A percentile compares a stretch with the other conserved stretches of the same genome.
Conservation (phyloP, 768 basidiomycete species). For the Macrocybe gigantea region DNA sequence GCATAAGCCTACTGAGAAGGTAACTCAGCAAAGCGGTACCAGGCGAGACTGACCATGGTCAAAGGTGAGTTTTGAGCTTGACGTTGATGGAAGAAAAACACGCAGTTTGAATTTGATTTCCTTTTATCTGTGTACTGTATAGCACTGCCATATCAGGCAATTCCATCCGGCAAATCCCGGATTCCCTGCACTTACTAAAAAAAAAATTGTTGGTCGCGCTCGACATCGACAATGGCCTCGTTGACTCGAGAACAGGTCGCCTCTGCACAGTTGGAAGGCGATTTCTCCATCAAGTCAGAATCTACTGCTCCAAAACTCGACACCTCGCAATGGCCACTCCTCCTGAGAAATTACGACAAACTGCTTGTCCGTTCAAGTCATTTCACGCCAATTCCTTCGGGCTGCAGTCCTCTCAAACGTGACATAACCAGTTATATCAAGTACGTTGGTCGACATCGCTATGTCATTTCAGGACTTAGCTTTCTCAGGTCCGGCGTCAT, state of each 20-base stretch:
- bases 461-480: neutral
- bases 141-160: conserved; percentile 30
- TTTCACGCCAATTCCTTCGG: conserved; percentile 95
- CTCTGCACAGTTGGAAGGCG: conserved; percentile 66
- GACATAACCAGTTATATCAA: conserved; percentile 91
- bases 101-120: conserved; percentile 2
- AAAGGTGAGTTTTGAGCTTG: conserved; percentile 21
- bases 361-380: conserved; percentile 90
- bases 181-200: neutral
- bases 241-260: conserved; percentile 66
- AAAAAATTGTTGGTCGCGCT: conserved; percentile 7
- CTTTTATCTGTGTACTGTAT: conserved; percentile 41
- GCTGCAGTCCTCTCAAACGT: conserved; percentile 91
- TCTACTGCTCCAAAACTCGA: conserved; percentile 69
- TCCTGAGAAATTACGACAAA: conserved; percentile 99
- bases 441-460: conserved; percentile 30
- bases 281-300: conserved; percentile 82
- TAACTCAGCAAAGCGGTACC: conserved; percentile 83
- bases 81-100: conserved; percentile 1
- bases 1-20: conserved; percentile 88
- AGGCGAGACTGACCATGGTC: conserved; percentile 66
- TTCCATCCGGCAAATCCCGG: conserved; percentile 19
- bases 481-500: conserved; percentile 88
- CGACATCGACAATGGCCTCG: conserved; percentile 22
- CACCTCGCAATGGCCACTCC: conserved; percentile 95